Percentiles rank a stretch among this genome's conserved stretches.
phyloP scores from a whole-genome alignment of 805 yeast species.

The Wickerhamiella qilinensis region DNA sequence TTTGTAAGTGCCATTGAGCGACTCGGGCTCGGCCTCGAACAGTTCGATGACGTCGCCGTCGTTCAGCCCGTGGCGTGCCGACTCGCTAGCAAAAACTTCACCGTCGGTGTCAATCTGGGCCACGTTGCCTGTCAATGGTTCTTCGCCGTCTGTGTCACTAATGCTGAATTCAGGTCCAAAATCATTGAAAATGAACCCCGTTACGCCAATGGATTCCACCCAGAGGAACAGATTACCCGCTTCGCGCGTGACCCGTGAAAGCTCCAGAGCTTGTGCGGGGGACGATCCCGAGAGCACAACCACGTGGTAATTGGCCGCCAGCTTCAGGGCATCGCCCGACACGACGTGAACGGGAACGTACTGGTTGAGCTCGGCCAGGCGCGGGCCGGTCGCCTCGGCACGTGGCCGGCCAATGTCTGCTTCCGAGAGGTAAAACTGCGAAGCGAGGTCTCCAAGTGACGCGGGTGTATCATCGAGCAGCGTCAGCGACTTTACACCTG shows the following conservation, averaged over 20 bases:
- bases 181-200: slow-evolving; percentile 81
- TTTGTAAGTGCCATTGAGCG: slow-evolving; percentile 59
- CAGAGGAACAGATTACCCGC: slow-evolving; percentile 63
- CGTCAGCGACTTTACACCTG: slow-evolving; percentile 87
- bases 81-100: slow-evolving; percentile 85
- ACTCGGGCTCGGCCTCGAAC: slow-evolving; percentile 64
- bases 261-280: slow-evolving; percentile 54
- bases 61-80: slow-evolving; percentile 81
- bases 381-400: slow-evolving; percentile 52
- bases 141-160: slow-evolving; percentile 83
- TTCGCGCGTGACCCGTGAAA: slow-evolving; percentile 61
- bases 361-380: slow-evolving; percentile 66
- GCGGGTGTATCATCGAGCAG: slow-evolving; percentile 69
- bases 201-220: slow-evolving; percentile 73
- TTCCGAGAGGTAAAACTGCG: slow-evolving; percentile 71
- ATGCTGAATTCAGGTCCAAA: slow-evolving; percentile 71
- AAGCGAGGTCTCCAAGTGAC: slow-evolving; percentile 54
- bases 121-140: slow-evolving; percentile 71
- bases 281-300: slow-evolving; percentile 73
- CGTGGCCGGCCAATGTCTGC: slow-evolving; percentile 64
- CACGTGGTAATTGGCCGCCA: slow-evolving; percentile 46
- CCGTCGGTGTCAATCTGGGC: slow-evolving; percentile 81
- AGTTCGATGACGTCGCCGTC: slow-evolving; percentile 85
- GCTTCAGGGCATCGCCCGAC: slow-evolving; percentile 36
- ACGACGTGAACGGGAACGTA: slow-evolving; percentile 76